Conservation (phyloP, 345 rosid species). For the Xanthoceras sorbifolium region DNA sequence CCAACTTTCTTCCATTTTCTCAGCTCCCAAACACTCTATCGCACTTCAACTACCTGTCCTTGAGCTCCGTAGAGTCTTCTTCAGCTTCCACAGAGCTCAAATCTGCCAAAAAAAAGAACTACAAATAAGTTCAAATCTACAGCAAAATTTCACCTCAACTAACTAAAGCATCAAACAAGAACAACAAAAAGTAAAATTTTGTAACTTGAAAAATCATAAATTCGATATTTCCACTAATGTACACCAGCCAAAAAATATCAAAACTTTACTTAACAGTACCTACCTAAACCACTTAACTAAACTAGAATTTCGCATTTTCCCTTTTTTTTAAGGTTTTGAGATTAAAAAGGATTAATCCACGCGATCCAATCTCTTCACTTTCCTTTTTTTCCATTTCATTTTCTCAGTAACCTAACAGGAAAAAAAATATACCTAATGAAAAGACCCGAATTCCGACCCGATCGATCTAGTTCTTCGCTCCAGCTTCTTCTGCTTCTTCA, state of each 20-base stretch:
- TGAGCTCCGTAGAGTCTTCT: constrained; percentile 28
- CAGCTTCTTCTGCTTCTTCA: not conserved
- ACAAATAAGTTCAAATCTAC: not conserved
- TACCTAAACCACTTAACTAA: not conserved
- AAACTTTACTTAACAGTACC: not conserved
- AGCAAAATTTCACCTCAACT: not conserved
- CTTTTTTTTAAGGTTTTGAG: not conserved
- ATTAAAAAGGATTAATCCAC: not conserved
- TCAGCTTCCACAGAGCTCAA: constrained; percentile 40
- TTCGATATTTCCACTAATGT: not conserved
- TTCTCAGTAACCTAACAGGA: constrained; percentile 24
- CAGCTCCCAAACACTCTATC: constrained; percentile 21
- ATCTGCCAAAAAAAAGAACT: constrained; percentile 31
- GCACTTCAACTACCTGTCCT: constrained; percentile 21
- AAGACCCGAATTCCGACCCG: constrained; percentile 12
- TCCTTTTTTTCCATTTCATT: not conserved
- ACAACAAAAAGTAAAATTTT: not conserved
- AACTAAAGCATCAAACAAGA: not conserved
- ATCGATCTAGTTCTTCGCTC: not conserved
- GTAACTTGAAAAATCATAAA: not conserved
- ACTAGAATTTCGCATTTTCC: constrained; percentile 5
- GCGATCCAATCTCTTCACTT: constrained; percentile 1
- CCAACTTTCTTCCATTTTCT: constrained; percentile 14
- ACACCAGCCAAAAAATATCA: not conserved
- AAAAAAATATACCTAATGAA: not conserved